phyloP scores from a whole-genome alignment of 257 asterid genomes.

The Solanum clarkiae region DNA sequence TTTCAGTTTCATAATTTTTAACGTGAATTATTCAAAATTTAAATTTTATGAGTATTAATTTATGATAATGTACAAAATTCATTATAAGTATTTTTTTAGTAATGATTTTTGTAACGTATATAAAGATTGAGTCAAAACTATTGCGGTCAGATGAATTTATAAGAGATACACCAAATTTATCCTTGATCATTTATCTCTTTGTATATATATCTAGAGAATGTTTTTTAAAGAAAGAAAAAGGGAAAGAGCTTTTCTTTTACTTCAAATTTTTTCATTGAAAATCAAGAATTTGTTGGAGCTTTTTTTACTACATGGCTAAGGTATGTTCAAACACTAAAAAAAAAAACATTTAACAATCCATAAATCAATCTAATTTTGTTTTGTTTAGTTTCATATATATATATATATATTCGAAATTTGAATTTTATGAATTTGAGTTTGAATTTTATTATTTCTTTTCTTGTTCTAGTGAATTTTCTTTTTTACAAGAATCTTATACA shows the following conservation, averaged over 20 bases:
- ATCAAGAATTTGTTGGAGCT: background rate
- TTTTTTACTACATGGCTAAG: background rate
- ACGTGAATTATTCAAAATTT: background rate
- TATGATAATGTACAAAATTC: rapidly evolving
- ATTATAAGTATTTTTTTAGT: background rate
- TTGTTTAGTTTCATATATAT: background rate
- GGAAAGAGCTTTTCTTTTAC: background rate
- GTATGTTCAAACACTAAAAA: background rate
- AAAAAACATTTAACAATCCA: background rate
- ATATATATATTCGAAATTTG: background rate
- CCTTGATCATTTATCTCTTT: background rate
- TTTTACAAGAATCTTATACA: background rate
- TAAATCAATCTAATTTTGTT: background rate
- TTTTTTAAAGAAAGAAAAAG: background rate
- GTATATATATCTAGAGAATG: background rate
- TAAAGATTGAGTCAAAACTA: background rate
- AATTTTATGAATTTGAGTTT: background rate
- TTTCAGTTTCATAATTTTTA: background rate
- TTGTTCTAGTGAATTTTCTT: no score
- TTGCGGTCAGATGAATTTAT: background rate
- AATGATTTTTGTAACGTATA: background rate
- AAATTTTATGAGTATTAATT: rapidly evolving
- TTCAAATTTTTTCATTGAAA: background rate
- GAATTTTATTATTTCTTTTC: background rate
- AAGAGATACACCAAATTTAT: background rate